These are phyloP conservation scores for Schizophyllum amplum DNA, from an alignment of 1,284 basidiomycete genomes.

Conservation along the genomic window DNA sequence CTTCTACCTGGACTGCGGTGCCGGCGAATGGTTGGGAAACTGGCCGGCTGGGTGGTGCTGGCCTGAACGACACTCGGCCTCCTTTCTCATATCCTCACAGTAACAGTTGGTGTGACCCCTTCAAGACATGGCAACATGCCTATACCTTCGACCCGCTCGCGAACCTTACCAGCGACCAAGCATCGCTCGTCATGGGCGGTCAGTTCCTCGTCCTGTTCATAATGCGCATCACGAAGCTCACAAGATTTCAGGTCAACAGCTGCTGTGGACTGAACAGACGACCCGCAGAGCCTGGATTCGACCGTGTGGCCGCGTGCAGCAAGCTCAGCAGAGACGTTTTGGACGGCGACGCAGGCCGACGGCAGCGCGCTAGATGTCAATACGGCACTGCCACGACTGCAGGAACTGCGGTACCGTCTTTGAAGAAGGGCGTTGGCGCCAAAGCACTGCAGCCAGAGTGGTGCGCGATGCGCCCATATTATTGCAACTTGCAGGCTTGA, in stretches of 20 bases:
- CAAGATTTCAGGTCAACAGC: constrained; percentile 43
- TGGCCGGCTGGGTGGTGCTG: constrained; percentile 29
- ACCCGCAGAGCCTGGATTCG: constrained; percentile 61
- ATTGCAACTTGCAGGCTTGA: constrained; percentile 43
- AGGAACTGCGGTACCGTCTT: constrained; percentile 59
- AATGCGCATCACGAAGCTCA: neutral
- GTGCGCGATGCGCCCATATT: constrained; percentile 59
- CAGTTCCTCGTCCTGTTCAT: constrained; percentile 14
- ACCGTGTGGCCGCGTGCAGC: constrained; percentile 78
- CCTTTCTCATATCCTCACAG: constrained; percentile 8
- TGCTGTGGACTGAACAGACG: constrained; percentile 76
- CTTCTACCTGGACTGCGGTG: constrained; percentile 79
- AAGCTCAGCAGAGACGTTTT: constrained; percentile 74
- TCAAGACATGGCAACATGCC: constrained; percentile 27
- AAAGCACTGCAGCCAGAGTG: constrained; percentile 63
- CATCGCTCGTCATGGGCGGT: constrained; percentile 61
- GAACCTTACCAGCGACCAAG: constrained; percentile 42
- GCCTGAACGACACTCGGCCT: neutral
- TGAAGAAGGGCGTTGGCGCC: constrained; percentile 50
- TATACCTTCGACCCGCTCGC: constrained; percentile 71
- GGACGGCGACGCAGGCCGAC: constrained; percentile 46
- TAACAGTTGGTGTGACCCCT: constrained; percentile 19
- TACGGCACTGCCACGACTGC: constrained; percentile 47
- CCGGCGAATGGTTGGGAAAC: constrained; percentile 68
- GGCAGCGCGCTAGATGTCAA: constrained; percentile 36